phyloP scores from a whole-genome alignment of 2,329 filamentous ascomycete species.

The Colletotrichum destructivum region DNA sequence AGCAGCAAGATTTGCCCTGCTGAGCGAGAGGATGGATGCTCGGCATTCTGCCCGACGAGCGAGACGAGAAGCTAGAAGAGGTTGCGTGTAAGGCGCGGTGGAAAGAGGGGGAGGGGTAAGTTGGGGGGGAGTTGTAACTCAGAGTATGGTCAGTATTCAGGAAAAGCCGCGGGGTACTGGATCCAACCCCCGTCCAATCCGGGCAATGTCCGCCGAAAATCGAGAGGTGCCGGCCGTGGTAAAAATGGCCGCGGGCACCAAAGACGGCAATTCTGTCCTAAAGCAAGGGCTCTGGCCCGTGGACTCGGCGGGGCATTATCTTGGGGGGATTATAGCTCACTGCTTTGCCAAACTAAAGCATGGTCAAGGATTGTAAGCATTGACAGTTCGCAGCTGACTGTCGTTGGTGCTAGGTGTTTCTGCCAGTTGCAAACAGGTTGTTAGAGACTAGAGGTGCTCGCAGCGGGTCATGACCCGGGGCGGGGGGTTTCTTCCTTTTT shows the following conservation, averaged over 20 bases:
- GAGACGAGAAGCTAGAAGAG: constrained; percentile 1
- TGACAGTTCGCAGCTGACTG: constrained; percentile 22
- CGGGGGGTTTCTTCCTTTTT: not conserved
- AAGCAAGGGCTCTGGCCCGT: not conserved
- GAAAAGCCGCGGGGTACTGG: not conserved
- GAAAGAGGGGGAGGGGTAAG: constrained; percentile 28
- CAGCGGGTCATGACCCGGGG: constrained; percentile 1
- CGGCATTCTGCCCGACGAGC: constrained; percentile 37
- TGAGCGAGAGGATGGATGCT: not conserved
- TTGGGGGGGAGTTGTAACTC: not conserved
- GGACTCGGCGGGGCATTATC: not conserved
- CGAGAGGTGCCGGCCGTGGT: constrained; percentile 7
- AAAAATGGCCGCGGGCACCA: constrained; percentile 29
- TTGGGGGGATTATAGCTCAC: not conserved
- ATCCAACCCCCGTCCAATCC: constrained; percentile 32
- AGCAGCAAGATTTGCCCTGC: not conserved
- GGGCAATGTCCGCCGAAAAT: constrained; percentile 33
- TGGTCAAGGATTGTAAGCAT: not conserved
- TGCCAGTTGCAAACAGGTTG: not conserved
- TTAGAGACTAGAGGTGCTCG: not conserved
- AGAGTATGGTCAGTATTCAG: not conserved
- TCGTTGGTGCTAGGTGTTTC: not conserved
- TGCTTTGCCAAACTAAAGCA: not conserved
- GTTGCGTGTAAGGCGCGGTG: not conserved
- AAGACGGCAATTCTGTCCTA: constrained; percentile 37